A percentile compares a stretch with the other conserved stretches of the same genome.
Conservation (phyloP, 306 rosid species). For the Cicer cuneatum region DNA sequence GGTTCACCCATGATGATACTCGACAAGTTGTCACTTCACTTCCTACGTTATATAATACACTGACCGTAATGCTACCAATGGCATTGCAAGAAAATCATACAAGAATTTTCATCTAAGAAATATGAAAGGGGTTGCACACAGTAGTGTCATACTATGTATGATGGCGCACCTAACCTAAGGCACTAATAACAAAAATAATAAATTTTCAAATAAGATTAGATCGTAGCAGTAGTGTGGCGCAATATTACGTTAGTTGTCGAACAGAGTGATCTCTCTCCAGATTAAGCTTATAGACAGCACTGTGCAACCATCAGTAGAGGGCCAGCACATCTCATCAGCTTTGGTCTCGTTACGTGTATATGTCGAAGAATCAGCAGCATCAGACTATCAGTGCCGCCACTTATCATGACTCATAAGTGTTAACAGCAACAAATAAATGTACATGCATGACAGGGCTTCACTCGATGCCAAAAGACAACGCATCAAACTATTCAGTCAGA, state of each 20-base stretch:
- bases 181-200: conserved; percentile 27
- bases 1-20: not conserved
- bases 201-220: conserved; percentile 40
- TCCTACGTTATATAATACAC: not conserved
- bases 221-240: conserved; percentile 18
- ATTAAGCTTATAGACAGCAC: conserved; percentile 51
- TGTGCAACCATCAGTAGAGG: conserved; percentile 57
- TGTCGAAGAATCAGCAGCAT: conserved; percentile 56
- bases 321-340: conserved; percentile 45
- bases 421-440: conserved; percentile 47
- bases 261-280: conserved; percentile 45
- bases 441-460: conserved; percentile 57
- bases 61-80: conserved; percentile 1
- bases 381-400: conserved; percentile 55
- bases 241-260: conserved; percentile 52
- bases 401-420: conserved; percentile 49
- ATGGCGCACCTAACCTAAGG: conserved; percentile 23
- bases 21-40: conserved; percentile 9
- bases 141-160: conserved; percentile 9
- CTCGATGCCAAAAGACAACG: conserved; percentile 45
- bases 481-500: conserved; percentile 49
- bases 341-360: conserved; percentile 40
- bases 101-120: conserved; percentile 40
- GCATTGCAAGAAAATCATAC: conserved; percentile 38
- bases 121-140: conserved; percentile 17